phyloP scores from a whole-genome alignment of 2,329 filamentous ascomycete species.

The Alternaria gaisen region DNA sequence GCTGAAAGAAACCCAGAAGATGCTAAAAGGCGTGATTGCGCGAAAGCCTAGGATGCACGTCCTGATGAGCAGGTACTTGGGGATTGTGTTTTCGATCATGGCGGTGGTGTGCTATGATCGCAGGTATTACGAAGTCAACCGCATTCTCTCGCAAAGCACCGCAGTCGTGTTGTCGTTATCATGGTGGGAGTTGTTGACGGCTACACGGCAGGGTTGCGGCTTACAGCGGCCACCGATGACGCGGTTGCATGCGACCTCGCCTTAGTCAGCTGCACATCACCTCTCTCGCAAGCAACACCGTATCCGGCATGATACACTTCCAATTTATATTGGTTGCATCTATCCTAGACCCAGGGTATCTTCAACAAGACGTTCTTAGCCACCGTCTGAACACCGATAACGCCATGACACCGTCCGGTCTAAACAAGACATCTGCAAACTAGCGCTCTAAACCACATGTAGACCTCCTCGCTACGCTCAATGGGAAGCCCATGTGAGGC shows the following conservation, averaged over 20 bases:
- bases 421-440: neutral
- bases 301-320: neutral
- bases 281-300: constrained; percentile 6
- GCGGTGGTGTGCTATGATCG: neutral
- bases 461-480: neutral
- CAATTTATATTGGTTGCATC: neutral
- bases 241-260: neutral
- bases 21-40: constrained; percentile 59
- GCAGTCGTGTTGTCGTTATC: neutral
- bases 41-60: constrained; percentile 59
- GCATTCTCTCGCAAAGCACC: neutral
- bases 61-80: constrained; percentile 58
- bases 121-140: neutral
- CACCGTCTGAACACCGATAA: neutral
- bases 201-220: constrained; percentile 2
- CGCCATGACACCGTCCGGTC: neutral
- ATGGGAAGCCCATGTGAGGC: neutral
- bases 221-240: constrained; percentile 11
- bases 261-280: constrained; percentile 14
- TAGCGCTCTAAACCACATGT: neutral
- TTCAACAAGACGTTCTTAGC: neutral
- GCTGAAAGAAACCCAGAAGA: constrained; percentile 55
- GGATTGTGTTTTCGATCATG: constrained; percentile 54
- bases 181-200: constrained; percentile 11
- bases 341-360: constrained; percentile 2